A percentile compares a stretch with the other conserved stretches of the same genome.
phyloP scores from a whole-genome alignment of 225 moss, liverwort and hornwort species.

The Neckera pumila region DNA sequence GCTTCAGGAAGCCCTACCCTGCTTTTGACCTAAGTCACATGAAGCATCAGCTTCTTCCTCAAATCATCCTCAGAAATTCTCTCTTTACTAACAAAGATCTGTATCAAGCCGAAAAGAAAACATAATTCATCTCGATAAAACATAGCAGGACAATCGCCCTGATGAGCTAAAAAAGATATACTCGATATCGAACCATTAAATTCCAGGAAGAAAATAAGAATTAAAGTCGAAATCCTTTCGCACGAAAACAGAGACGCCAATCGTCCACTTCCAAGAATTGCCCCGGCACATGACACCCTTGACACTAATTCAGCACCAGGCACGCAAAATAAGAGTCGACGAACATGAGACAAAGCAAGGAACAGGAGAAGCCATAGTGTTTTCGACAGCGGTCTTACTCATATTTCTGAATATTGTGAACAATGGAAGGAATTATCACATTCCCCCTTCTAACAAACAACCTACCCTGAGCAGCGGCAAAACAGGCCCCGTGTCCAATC shows the following conservation, averaged over 20 bases:
- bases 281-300: neutral
- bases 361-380: neutral
- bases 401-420: conserved; percentile 1
- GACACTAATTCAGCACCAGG: neutral
- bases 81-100: neutral
- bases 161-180: no score
- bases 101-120: neutral
- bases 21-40: neutral
- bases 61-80: neutral
- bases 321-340: neutral
- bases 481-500: neutral
- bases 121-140: neutral
- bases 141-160: neutral
- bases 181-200: neutral
- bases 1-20: neutral
- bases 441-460: neutral
- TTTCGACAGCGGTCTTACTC: neutral
- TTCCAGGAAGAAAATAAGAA: neutral
- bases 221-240: neutral
- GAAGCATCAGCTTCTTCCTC: neutral
- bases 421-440: neutral
- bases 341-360: neutral
- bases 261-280: neutral
- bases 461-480: neutral
- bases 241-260: neutral